phyloP scores from a whole-genome alignment of 2,329 filamentous ascomycete genomes.

The Ophiostoma quercus region DNA sequence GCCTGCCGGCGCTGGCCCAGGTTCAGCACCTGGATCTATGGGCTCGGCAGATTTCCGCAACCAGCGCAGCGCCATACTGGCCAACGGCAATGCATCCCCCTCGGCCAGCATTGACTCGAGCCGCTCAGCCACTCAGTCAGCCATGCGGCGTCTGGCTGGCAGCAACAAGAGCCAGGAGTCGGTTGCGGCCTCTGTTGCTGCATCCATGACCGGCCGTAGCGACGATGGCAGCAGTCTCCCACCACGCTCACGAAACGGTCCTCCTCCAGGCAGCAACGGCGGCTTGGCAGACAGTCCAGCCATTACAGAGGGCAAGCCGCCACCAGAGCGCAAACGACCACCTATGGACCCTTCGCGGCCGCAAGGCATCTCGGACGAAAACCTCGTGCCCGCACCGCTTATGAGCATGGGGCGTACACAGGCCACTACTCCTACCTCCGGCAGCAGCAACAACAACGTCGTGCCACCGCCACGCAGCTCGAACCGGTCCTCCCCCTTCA shows the following conservation, averaged over 20 bases:
- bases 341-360: conserved; percentile 59
- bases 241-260: conserved; percentile 50
- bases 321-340: conserved; percentile 60
- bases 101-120: conserved; percentile 49
- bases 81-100: conserved; percentile 42
- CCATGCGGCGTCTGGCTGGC: conserved; percentile 45
- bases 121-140: conserved; percentile 38
- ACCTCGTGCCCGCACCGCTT: conserved; percentile 54
- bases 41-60: conserved; percentile 23
- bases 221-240: conserved; percentile 42
- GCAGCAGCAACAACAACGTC: conserved; percentile 26
- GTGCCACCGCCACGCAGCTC: conserved; percentile 45
- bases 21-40: conserved; percentile 21
- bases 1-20: conserved; percentile 20
- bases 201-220: conserved; percentile 41
- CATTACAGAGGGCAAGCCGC: conserved; percentile 41
- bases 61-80: conserved; percentile 32
- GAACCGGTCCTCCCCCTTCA: conserved; percentile 23
- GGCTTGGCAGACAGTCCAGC: conserved; percentile 26
- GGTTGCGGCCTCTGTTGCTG: conserved; percentile 45
- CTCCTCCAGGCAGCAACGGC: conserved; percentile 29
- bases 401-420: conserved; percentile 47
- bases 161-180: conserved; percentile 57
- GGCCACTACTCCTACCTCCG: conserved; percentile 32
- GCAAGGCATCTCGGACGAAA: conserved; percentile 43